These are phyloP conservation scores for Penicillium coprophilum DNA, from an alignment of 495 filamentous ascomycete genomes.

Conservation along the genomic window DNA sequence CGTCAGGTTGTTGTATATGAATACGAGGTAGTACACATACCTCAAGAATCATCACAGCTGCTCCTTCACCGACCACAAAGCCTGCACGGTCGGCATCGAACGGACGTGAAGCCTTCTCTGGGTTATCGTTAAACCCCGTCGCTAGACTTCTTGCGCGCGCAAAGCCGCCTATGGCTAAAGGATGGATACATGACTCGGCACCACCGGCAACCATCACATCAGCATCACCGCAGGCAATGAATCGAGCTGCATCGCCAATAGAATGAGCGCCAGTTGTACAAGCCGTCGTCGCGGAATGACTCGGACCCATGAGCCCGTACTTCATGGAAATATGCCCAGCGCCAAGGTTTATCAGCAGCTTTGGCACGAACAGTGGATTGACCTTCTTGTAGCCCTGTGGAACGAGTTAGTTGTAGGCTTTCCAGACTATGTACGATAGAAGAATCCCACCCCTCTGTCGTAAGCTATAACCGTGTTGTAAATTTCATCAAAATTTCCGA, in stretches of 20 bases:
- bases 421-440: background rate
- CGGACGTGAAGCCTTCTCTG: slow-evolving; percentile 72
- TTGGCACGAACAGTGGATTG: slow-evolving; percentile 87
- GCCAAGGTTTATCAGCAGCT: slow-evolving; percentile 88
- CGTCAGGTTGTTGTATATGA: background rate
- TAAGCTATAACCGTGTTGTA: slow-evolving; percentile 79
- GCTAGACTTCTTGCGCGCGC: slow-evolving; percentile 81
- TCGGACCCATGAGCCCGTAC: slow-evolving; percentile 87
- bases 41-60: slow-evolving; percentile 83
- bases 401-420: slow-evolving; percentile 2
- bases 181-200: slow-evolving; percentile 93
- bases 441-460: slow-evolving; percentile 62
- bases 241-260: slow-evolving; percentile 86
- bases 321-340: slow-evolving; percentile 94
- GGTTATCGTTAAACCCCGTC: slow-evolving; percentile 74
- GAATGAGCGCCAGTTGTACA: slow-evolving; percentile 95
- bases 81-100: slow-evolving; percentile 81
- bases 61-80: slow-evolving; percentile 93
- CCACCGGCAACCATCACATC: slow-evolving; percentile 94
- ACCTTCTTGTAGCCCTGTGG: slow-evolving; percentile 84
- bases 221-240: slow-evolving; percentile 87
- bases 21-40: slow-evolving; percentile 26
- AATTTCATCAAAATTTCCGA: slow-evolving; percentile 88
- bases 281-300: slow-evolving; percentile 87
- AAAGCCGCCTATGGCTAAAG: slow-evolving; percentile 88